These are phyloP conservation scores for Atkinsonella texensis DNA, from an alignment of 2,329 filamentous ascomycete genomes.

Conservation along the genomic window DNA sequence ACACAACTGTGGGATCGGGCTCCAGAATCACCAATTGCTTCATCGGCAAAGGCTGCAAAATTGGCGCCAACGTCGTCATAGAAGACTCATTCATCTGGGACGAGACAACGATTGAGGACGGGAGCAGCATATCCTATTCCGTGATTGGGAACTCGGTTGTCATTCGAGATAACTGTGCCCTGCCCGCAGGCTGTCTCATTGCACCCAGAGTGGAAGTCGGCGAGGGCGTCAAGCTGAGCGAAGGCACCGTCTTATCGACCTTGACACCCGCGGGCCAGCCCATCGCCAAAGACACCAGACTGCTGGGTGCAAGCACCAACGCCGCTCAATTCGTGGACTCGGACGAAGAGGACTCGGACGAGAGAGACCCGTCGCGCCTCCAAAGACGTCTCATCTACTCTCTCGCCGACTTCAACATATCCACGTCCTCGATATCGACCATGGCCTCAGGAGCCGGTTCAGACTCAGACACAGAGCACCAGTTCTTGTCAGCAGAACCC, in stretches of 20 bases:
- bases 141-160: constrained; percentile 63
- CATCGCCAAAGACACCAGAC: constrained; percentile 27
- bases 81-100: constrained; percentile 83
- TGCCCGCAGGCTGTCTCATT: constrained; percentile 64
- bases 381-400: constrained; percentile 45
- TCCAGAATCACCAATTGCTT: constrained; percentile 62
- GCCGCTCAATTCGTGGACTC: constrained; percentile 36
- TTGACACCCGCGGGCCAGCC: constrained; percentile 25
- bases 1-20: constrained; percentile 62
- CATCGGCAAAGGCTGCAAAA: constrained; percentile 73
- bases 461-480: constrained; percentile 54
- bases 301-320: constrained; percentile 39
- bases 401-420: constrained; percentile 39
- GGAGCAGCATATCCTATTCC: constrained; percentile 54
- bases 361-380: constrained; percentile 37
- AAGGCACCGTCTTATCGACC: constrained; percentile 21
- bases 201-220: constrained; percentile 67
- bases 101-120: constrained; percentile 64
- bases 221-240: constrained; percentile 40
- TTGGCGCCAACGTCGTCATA: constrained; percentile 73
- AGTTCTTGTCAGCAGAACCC: constrained; percentile 33
- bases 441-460: constrained; percentile 54
- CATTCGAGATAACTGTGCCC: constrained; percentile 57
- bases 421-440: constrained; percentile 43
- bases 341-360: constrained; percentile 37